Evolutionary conservation across 106 monocot genomes (phyloP).

Genomic region (Acorus calamus): DNA sequence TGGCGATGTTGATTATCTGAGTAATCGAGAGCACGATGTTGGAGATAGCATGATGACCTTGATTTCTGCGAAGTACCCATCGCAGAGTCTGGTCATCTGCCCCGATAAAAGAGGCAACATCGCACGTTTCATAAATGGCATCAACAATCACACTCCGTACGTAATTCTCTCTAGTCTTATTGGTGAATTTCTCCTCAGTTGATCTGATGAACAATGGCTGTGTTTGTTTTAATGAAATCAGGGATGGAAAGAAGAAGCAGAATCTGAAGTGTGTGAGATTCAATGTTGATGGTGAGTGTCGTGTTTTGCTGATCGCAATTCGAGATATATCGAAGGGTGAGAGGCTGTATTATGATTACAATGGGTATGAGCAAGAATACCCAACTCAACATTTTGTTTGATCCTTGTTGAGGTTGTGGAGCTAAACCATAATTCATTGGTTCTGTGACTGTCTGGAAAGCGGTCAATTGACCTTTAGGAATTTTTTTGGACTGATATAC

Average conservation of each 20-base stretch:
- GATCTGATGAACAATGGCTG: too few species aligned
- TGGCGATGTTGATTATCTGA: conserved; percentile 86
- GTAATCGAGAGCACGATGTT: conserved; percentile 66
- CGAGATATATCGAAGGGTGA: conserved; percentile 81
- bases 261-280: conserved; percentile 92
- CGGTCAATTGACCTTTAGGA: too few species aligned
- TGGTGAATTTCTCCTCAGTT: too few species aligned
- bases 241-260: conserved; percentile 97
- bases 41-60: conserved; percentile 99
- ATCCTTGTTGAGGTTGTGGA: neutral
- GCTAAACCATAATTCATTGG: too few species aligned
- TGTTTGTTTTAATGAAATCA: conserved; percentile 9
- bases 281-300: conserved; percentile 68
- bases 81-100: conserved; percentile 84
- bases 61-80: conserved; percentile 40
- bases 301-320: conserved; percentile 63
- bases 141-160: conserved; percentile 81
- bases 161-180: neutral
- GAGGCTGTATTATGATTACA: conserved; percentile 94
- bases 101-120: conserved; percentile 88
- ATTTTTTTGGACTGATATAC: too few species aligned
- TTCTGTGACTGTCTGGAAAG: too few species aligned
- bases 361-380: conserved; percentile 86
- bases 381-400: conserved; percentile 95
- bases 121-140: conserved; percentile 81